A percentile compares a stretch with the other conserved stretches of the same genome.
phyloP scores from a whole-genome alignment of 1,284 basidiomycete species.

The Exobasidium cylindrosporum region DNA sequence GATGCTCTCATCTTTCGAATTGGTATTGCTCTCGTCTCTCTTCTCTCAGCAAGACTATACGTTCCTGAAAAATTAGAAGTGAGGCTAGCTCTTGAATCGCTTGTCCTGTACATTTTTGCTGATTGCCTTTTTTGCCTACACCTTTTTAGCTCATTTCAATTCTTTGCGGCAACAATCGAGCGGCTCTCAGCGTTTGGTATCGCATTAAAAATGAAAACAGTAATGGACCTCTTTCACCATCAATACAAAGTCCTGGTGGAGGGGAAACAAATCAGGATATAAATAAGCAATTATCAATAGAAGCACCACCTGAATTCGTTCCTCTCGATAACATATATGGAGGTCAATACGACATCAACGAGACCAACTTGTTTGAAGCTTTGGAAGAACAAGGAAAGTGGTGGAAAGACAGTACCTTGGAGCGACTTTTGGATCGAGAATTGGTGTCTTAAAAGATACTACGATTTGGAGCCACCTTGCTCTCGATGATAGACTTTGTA shows the following conservation, averaged over 20 bases:
- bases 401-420: conserved; percentile 48
- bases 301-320: conserved; percentile 3
- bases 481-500: no score
- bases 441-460: conserved; percentile 20
- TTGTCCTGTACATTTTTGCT: background rate
- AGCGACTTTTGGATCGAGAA: conserved; percentile 44
- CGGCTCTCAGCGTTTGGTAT: conserved; percentile 39
- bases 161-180: conserved; percentile 37
- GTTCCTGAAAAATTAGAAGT: conserved; percentile 34
- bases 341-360: conserved; percentile 42
- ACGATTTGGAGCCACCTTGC: no score
- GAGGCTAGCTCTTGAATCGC: no score
- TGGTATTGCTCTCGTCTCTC: conserved; percentile 41
- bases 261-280: background rate
- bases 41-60: conserved; percentile 43
- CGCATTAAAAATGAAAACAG: background rate
- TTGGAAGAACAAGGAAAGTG: conserved; percentile 40
- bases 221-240: conserved; percentile 19
- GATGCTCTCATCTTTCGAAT: conserved; percentile 42
- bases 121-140: background rate
- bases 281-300: background rate
- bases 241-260: conserved; percentile 10
- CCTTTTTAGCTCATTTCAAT: conserved; percentile 23
- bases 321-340: conserved; percentile 48
- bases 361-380: conserved; percentile 33